Evolutionary conservation across 1,284 basidiomycete species (phyloP).

Genomic region (Boletus sp.): DNA sequence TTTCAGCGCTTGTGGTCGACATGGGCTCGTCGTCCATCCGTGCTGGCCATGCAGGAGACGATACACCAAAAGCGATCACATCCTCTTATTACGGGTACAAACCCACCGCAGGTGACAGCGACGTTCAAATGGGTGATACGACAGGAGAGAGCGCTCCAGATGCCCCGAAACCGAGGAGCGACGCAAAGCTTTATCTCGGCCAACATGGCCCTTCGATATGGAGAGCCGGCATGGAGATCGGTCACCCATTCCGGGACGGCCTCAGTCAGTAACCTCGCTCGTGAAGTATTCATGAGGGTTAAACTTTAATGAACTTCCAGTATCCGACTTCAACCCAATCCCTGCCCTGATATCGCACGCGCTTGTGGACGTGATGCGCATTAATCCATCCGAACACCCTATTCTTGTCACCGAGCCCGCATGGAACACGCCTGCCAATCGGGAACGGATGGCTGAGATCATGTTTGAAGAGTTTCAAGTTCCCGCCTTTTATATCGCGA

Average conservation of each 20-base stretch:
- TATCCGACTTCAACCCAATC: constrained; percentile 76
- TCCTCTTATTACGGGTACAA: constrained; percentile 87
- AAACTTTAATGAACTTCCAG: constrained; percentile 38
- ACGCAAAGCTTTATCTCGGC: constrained; percentile 77
- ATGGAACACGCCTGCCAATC: constrained; percentile 89
- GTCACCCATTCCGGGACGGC: constrained; percentile 82
- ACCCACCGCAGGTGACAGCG: constrained; percentile 41
- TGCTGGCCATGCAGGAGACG: constrained; percentile 96
- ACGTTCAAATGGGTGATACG: constrained; percentile 56
- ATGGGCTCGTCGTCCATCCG: constrained; percentile 88
- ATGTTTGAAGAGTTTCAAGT: constrained; percentile 95
- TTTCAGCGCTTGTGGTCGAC: constrained; percentile 93
- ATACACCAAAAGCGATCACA: constrained; percentile 89
- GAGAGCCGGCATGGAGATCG: constrained; percentile 84
- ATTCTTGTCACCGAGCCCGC: constrained; percentile 92
- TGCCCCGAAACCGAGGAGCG: constrained; percentile 33
- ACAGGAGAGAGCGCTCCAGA: constrained; percentile 35
- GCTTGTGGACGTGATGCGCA: constrained; percentile 70
- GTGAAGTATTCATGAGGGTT: constrained; percentile 8
- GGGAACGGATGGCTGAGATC: constrained; percentile 92
- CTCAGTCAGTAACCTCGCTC: constrained; percentile 57
- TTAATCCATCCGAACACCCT: constrained; percentile 79
- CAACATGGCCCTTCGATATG: constrained; percentile 92
- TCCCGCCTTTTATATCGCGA: constrained; percentile 96
- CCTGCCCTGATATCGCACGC: constrained; percentile 74